Conservation (phyloP, 108 stramenopile genomes). For the Pseudonitzschia multistriata region DNA sequence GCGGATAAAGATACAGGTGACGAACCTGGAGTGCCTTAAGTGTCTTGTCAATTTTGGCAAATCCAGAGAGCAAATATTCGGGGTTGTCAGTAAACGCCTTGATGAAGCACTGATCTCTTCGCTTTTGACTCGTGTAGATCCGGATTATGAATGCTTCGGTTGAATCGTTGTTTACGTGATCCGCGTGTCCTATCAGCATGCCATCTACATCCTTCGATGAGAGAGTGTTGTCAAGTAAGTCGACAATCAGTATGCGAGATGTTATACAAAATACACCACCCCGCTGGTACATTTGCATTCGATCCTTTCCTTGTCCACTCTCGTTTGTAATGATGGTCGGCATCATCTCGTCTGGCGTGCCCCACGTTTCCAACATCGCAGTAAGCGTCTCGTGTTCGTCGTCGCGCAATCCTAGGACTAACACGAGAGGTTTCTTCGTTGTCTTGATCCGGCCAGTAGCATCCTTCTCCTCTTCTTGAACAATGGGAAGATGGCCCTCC, state of each 20-base stretch:
- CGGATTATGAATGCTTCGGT: slow-evolving; percentile 96
- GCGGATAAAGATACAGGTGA: slow-evolving; percentile 90
- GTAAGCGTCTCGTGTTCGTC: slow-evolving; percentile 59
- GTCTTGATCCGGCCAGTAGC: background rate
- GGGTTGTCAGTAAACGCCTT: slow-evolving; percentile 95
- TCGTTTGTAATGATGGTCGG: slow-evolving; percentile 80
- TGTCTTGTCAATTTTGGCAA: slow-evolving; percentile 87
- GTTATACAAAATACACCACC: slow-evolving; percentile 83
- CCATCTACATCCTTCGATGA: slow-evolving; percentile 77
- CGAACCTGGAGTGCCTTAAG: slow-evolving; percentile 80
- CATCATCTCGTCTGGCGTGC: slow-evolving; percentile 60
- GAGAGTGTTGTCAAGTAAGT: slow-evolving; percentile 82
- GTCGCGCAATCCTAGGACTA: slow-evolving; percentile 73
- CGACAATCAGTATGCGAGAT: slow-evolving; percentile 94
- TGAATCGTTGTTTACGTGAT: slow-evolving; percentile 86
- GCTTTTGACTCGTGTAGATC: slow-evolving; percentile 79
- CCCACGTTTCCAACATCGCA: slow-evolving; percentile 67
- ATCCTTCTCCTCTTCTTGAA: slow-evolving; percentile 31
- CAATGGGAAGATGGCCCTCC: slow-evolving; percentile 46
- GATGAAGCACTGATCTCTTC: slow-evolving; percentile 79
- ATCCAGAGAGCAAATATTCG: slow-evolving; percentile 77
- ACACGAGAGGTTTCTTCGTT: slow-evolving; percentile 54
- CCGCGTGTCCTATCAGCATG: slow-evolving; percentile 90
- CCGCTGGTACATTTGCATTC: slow-evolving; percentile 39
- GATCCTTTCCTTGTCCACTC: slow-evolving; percentile 69